Conservation (phyloP, 1,284 basidiomycete species). For the Cryptococcus depauperatus region DNA sequence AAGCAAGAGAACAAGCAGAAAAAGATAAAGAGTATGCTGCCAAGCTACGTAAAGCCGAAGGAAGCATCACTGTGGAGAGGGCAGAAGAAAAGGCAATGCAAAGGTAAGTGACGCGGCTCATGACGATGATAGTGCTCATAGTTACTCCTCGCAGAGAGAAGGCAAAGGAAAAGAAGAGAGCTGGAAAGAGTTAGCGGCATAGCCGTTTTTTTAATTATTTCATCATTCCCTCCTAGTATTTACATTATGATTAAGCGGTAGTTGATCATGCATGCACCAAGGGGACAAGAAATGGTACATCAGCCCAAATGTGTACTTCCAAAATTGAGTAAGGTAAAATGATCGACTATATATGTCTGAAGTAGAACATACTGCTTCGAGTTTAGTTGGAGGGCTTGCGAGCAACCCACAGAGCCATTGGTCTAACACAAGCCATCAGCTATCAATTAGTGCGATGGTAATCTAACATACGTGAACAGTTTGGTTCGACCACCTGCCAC, state of each 20-base stretch:
- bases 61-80: constrained; percentile 76
- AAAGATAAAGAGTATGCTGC: constrained; percentile 72
- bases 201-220: too few species aligned
- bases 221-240: too few species aligned
- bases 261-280: too few species aligned
- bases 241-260: too few species aligned
- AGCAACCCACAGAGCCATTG: constrained; percentile 39
- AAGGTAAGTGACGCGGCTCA: constrained; percentile 82
- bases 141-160: too few species aligned
- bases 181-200: constrained; percentile 14
- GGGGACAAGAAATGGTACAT: too few species aligned
- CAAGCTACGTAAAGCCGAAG: constrained; percentile 73
- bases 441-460: background rate
- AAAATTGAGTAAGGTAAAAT: background rate
- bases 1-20: constrained; percentile 71
- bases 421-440: constrained; percentile 11
- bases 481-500: constrained; percentile 80
- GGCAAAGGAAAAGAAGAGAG: constrained; percentile 19
- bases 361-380: background rate
- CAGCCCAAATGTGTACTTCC: background rate
- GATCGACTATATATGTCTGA: background rate
- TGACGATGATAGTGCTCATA: too few species aligned
- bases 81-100: constrained; percentile 90
- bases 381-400: constrained; percentile 26
- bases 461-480: constrained; percentile 50